Percentiles rank a stretch among this genome's conserved stretches.
Evolutionary conservation across 257 asterid species (phyloP).

Genomic region (Anisodus acutangulus): DNA sequence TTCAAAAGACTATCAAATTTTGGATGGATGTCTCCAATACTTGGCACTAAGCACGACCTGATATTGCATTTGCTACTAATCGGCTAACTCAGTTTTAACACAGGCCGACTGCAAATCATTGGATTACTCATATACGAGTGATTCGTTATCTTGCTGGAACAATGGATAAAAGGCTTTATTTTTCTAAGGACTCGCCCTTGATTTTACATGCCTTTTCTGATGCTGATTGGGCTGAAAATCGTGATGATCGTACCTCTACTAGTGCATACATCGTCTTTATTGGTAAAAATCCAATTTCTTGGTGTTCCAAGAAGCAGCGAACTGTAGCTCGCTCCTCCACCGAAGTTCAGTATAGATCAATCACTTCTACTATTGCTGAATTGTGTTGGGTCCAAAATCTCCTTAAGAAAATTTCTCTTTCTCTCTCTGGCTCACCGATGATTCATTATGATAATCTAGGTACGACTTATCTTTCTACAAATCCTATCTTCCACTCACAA

Average conservation of each 20-base stretch:
- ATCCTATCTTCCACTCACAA: neutral
- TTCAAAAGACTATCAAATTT: neutral
- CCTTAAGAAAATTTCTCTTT: neutral
- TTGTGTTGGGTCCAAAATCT: neutral
- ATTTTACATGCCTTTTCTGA: neutral
- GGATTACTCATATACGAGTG: neutral
- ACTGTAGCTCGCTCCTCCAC: neutral
- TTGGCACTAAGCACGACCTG: neutral
- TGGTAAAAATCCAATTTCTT: neutral
- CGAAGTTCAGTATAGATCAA: neutral
- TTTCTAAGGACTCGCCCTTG: neutral
- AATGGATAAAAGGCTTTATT: neutral
- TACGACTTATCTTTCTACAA: neutral
- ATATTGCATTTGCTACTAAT: neutral
- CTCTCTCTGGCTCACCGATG: neutral
- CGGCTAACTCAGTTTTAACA: neutral
- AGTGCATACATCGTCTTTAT: neutral
- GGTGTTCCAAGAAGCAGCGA: neutral
- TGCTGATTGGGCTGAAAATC: neutral
- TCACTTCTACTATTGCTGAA: neutral
- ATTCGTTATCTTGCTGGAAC: neutral
- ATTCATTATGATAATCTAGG: neutral
- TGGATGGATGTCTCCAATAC: neutral
- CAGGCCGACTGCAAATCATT: neutral
- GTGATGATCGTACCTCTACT: neutral